A percentile compares a stretch with the other conserved stretches of the same genome.
Evolutionary conservation across 768 basidiomycete species (phyloP).

Genomic region (Boletus subcaerulescens): DNA sequence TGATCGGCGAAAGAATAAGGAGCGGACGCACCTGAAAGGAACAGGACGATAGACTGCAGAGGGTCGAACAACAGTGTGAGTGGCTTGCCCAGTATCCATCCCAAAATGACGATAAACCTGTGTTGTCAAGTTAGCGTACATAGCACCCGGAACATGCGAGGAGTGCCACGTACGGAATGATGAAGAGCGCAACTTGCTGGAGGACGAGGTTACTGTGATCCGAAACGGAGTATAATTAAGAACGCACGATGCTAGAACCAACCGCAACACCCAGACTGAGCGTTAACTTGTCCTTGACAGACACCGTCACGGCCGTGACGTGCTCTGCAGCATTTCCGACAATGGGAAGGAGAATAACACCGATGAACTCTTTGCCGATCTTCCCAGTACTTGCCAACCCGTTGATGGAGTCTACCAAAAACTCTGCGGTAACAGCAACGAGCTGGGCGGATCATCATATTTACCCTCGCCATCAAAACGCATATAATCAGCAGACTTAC

Average conservation of each 20-base stretch:
- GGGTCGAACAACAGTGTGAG: conserved; percentile 84
- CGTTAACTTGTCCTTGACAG: conserved; percentile 86
- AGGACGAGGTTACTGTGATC: background rate
- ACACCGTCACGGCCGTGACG: conserved; percentile 87
- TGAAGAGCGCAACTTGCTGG: conserved; percentile 72
- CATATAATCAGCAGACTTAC: conserved; percentile 37
- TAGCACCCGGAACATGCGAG: background rate
- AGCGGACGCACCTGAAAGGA: conserved; percentile 21
- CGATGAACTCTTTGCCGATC: conserved; percentile 82
- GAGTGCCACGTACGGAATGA: conserved; percentile 49
- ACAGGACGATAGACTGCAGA: conserved; percentile 56
- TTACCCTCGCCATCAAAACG: background rate
- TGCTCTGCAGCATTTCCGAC: conserved; percentile 93
- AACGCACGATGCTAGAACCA: conserved; percentile 73
- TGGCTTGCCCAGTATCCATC: conserved; percentile 78
- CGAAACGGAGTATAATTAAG: background rate
- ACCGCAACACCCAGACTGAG: conserved; percentile 89
- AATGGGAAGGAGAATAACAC: conserved; percentile 84
- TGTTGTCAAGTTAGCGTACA: conserved; percentile 10
- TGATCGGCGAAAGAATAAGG: background rate
- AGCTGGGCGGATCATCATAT: conserved; percentile 31
- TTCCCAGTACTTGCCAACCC: conserved; percentile 56
- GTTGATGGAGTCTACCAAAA: conserved; percentile 77
- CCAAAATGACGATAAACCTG: conserved; percentile 73
- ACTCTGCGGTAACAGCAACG: conserved; percentile 57